Percentiles rank a stretch among this genome's conserved stretches.
Conservation (phyloP, 768 basidiomycete species). For the Leucosporidium creatinivorum region DNA sequence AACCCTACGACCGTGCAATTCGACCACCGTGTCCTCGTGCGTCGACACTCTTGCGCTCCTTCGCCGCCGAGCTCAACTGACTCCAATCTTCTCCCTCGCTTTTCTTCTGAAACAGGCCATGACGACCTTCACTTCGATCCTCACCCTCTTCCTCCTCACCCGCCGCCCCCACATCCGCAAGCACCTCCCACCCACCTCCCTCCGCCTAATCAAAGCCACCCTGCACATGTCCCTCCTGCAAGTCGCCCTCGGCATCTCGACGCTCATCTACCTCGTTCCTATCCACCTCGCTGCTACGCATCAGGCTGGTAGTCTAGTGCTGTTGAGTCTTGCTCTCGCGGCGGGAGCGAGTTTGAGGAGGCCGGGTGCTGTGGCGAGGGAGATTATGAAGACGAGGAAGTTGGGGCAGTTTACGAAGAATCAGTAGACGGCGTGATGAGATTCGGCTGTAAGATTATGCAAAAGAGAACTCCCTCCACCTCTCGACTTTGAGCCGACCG, state of each 20-base stretch:
- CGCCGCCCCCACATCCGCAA: conserved; percentile 36
- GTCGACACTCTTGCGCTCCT: neutral
- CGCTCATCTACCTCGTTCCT: conserved; percentile 85
- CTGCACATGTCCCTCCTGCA: conserved; percentile 52
- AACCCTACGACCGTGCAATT: conserved; percentile 98
- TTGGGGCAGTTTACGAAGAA: neutral
- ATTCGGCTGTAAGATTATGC: no score
- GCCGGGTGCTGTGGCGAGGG: conserved; percentile 16
- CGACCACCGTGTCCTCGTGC: conserved; percentile 80
- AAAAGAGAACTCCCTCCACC: no score
- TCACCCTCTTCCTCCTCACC: conserved; percentile 57
- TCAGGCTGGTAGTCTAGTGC: conserved; percentile 85
- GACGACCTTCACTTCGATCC: conserved; percentile 67
- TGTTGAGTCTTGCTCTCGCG: conserved; percentile 76
- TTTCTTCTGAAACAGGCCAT: conserved; percentile 54
- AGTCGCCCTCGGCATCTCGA: conserved; percentile 66
- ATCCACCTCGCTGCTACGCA: conserved; percentile 85
- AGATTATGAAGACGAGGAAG: conserved; percentile 14
- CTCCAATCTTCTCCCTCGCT: neutral
- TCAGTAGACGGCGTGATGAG: no score
- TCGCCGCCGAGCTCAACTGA: neutral
- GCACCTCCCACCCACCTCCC: conserved; percentile 23
- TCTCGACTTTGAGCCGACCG: no score
- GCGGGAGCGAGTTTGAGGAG: conserved; percentile 26
- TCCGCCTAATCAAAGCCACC: conserved; percentile 56